Conservation (phyloP, 2,329 filamentous ascomycete genomes). For the Monosporascus ibericus region DNA sequence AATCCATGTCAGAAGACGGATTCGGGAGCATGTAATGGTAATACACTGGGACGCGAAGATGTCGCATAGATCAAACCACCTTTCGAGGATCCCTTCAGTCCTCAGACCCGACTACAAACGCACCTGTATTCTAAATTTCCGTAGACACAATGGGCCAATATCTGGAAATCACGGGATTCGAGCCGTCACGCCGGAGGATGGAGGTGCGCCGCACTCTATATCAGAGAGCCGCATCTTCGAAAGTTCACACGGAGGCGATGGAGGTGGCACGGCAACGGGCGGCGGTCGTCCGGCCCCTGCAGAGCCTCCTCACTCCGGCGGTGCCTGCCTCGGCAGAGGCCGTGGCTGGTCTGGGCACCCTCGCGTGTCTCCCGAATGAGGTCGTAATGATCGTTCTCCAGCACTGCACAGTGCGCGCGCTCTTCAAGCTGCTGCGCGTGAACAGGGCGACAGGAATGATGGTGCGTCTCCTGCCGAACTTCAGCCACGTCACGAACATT, state of each 20-base stretch:
- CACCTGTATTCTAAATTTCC: too few species aligned
- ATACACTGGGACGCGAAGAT: too few species aligned
- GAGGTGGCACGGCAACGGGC: conserved; percentile 1
- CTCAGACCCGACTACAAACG: too few species aligned
- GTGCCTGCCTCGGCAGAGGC: conserved; percentile 1
- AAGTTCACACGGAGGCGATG: not conserved
- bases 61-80: too few species aligned
- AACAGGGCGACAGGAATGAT: conserved; percentile 8
- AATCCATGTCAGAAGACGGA: too few species aligned
- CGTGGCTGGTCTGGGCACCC: conserved; percentile 8
- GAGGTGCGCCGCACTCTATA: not conserved
- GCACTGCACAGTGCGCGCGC: conserved; percentile 12
- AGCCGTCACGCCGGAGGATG: not conserved
- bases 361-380: conserved; percentile 14
- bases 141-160: too few species aligned
- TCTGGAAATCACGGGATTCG: not conserved
- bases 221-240: not conserved
- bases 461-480: conserved; percentile 5
- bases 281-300: conserved; percentile 7
- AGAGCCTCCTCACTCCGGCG: not conserved
- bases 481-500: conserved; percentile 8
- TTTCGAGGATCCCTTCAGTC: too few species aligned
- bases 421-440: conserved; percentile 11
- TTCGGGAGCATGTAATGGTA: too few species aligned
- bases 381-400: conserved; percentile 11